Evolutionary conservation across 2,329 filamentous ascomycete species (phyloP).

Genomic region (Leptographium procerum): DNA sequence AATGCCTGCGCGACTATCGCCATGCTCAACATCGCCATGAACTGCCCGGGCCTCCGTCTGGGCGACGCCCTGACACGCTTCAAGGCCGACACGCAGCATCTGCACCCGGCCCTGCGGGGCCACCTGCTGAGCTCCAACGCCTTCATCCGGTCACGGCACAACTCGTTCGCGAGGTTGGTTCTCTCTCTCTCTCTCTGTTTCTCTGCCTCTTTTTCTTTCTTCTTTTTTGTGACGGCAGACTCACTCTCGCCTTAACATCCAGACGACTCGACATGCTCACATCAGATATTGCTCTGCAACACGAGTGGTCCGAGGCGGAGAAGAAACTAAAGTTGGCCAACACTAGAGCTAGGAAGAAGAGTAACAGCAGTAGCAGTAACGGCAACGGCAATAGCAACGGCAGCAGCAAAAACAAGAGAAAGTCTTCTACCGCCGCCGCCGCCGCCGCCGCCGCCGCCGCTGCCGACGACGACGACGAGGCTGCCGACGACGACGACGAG

Average conservation of each 20-base stretch:
- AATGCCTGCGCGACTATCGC: slow-evolving; percentile 92
- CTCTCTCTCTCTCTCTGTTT: not conserved
- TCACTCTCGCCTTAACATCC: not conserved
- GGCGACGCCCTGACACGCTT: slow-evolving; percentile 62
- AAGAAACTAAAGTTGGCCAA: slow-evolving; percentile 9
- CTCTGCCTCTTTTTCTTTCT: not conserved
- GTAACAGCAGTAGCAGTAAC: not conserved
- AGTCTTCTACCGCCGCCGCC: slow-evolving; percentile 18
- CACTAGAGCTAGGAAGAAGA: no score
- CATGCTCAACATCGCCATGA: slow-evolving; percentile 88
- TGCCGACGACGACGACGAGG: slow-evolving; percentile 50
- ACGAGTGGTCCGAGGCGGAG: slow-evolving; percentile 32
- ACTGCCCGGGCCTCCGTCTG: slow-evolving; percentile 53
- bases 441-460: no score
- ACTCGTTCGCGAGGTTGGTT: slow-evolving; percentile 64
- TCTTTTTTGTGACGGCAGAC: not conserved
- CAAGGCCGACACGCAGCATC: slow-evolving; percentile 55
- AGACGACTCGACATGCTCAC: slow-evolving; percentile 62
- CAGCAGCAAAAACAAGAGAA: slow-evolving; percentile 12
- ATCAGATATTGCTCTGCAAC: slow-evolving; percentile 53
- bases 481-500: slow-evolving; percentile 50
- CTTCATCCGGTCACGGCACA: slow-evolving; percentile 73
- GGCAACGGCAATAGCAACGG: not conserved
- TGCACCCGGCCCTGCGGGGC: slow-evolving; percentile 65
- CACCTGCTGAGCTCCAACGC: slow-evolving; percentile 62